Base-by-base conservation (phyloP, 2,329 filamentous ascomycete genomes). In the Cercospora beticola region DNA sequence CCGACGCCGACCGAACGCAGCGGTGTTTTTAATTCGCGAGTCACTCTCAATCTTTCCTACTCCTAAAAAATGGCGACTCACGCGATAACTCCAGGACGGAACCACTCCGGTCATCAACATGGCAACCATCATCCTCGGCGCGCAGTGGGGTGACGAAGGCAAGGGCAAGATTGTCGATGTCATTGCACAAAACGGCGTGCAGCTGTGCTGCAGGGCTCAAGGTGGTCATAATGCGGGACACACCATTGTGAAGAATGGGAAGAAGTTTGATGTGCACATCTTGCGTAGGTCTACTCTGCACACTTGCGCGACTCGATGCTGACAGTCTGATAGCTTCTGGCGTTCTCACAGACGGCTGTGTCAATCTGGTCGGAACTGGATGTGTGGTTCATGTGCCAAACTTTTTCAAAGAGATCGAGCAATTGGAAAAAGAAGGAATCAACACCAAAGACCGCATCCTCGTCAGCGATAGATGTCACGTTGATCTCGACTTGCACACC, bases 321-420 rank as follows among this genome's bases (percentile, higher is more conserved):
- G 59, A 71, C 67, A 23, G 62, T 36, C 1, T 63, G 64, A n/a
- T 72, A 75, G 87, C 89, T 26, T 91, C 88, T 66, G 92, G 92
- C 68, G 85, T 94, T 69, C 84, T 94, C 72, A 92, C 90, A 77
- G 89, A 90, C 6, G 82, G 83, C 54, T 91, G 87, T 78, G 84
- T 88, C 74, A 94, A 93, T 81, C 82, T 94, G 67, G 90, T 94
- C 77, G 91, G 83, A 43, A 78, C 76, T 74, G 82, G 90, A 68
- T 90, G 89, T 60, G 90, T 92, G 68, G 88, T 92, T 72, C 87
- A 92, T 79, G 54, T 58, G 65, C 87, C 88, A 21, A 83, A 83
- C 64, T 90, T 91, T 82, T 90, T 90, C 83, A 85, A 86, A 73
- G 89, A 91, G 78, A 82, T 91, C 57, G 81, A 84, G 68, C 85